Base-by-base conservation (phyloP, 2,329 filamentous ascomycete species). In the Teratosphaeria gauchensis region DNA sequence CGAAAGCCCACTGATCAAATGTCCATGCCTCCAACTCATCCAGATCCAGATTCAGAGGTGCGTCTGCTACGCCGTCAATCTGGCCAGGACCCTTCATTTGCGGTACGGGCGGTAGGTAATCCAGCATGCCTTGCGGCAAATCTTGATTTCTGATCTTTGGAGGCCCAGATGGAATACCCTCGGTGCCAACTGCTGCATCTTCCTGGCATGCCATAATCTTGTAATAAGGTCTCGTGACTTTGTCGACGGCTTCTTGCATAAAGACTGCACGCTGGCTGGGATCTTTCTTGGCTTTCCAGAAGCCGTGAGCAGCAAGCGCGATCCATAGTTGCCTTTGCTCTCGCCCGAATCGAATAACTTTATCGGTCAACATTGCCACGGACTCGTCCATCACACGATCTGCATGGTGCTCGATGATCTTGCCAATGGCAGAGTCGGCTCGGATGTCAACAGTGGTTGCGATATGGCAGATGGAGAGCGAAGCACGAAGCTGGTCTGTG, bases 161-260 rank as follows among this genome's bases (percentile, higher is more conserved):
- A 8, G 42, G 42, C 42, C 42, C 42, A 48, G 42, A 48, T 1
- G 42, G 42, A 48, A 48, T 48, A 5, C 42, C 42, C 5, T 21
- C 31, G 7, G 52, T 31, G 14, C 28, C 52, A 24, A 24, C n/a
- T 1, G 60, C 57, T 19, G 52, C 59, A 33, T 67, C 63, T 53
- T 67, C 65, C 42, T 70, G 68, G 56, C 66, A 68, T 14, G 68
- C 67, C 67, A 69, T 68, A 46, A 69, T 69, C 55, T 69, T 70
- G 56, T 71, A 67, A 35, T 66, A 70, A 2, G 64, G 64, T n/a
- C 62, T 54, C 1, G 64, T 64, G 52, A 70, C 63, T 24, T 64
- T 64, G 11, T 70, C 69, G 7, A 71, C 66, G 2, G 69, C 66
- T 54, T 71, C 68, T 53, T 69, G 66, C 68, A 69, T 69, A 59